Evolutionary conservation across 2,329 filamentous ascomycete genomes (phyloP).

Genomic region (Beauveria medogensis): DNA sequence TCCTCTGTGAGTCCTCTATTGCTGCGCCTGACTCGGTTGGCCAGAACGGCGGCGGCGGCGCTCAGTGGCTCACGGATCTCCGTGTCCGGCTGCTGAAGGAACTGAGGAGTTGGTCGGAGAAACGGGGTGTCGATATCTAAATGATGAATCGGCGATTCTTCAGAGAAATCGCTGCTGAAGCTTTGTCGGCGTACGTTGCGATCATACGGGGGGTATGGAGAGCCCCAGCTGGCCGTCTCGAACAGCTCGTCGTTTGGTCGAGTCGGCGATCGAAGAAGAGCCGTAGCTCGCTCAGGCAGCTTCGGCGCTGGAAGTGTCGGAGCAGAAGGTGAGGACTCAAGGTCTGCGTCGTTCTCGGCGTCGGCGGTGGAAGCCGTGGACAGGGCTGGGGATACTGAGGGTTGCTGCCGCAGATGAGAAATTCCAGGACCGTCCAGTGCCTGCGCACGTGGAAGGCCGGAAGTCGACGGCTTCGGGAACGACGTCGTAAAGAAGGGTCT

Average conservation of each 20-base stretch:
- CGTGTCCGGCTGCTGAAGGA: constrained; percentile 27
- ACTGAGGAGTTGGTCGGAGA: constrained; percentile 46
- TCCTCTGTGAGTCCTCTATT: constrained; percentile 65
- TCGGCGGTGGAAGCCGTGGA: constrained; percentile 56
- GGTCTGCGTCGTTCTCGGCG: constrained; percentile 39
- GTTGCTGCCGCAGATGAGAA: constrained; percentile 26
- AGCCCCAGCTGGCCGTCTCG: constrained; percentile 81
- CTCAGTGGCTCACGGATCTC: constrained; percentile 33
- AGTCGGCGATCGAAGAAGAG: constrained; percentile 48
- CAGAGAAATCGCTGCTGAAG: constrained; percentile 50
- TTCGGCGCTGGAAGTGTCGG: constrained; percentile 51
- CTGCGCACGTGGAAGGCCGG: constrained; percentile 50
- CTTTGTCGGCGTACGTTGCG: constrained; percentile 42
- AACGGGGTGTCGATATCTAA: constrained; percentile 56
- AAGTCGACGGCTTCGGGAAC: constrained; percentile 39
- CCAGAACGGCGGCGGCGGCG: constrained; percentile 54
- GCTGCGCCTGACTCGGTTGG: constrained; percentile 52
- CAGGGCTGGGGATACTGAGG: constrained; percentile 49
- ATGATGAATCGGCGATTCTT: constrained; percentile 53
- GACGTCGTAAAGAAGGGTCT: constrained; percentile 42
- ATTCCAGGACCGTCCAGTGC: constrained; percentile 49
- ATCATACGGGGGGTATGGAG: constrained; percentile 69
- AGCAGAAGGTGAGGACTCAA: constrained; percentile 48
- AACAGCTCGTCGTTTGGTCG: constrained; percentile 32
- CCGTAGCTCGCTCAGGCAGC: constrained; percentile 46